A percentile compares a stretch with the other conserved stretches of the same genome.
Conservation (phyloP, 2,329 filamentous ascomycete genomes). For the Fusarium stilboides region DNA sequence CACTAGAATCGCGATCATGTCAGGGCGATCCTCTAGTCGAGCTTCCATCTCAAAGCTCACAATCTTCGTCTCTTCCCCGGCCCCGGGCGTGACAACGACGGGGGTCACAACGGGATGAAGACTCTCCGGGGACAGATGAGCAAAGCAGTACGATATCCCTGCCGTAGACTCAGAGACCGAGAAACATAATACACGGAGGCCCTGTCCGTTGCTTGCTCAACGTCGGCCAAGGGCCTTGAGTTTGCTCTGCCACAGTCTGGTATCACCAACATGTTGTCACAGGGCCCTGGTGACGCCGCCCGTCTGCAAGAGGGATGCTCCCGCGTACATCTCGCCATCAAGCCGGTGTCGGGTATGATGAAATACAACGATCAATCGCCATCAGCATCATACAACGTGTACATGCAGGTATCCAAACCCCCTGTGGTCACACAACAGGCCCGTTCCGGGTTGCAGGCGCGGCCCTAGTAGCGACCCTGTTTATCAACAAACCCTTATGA, state of each 20-base stretch:
- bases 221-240: constrained; percentile 31
- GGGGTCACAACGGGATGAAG: constrained; percentile 43
- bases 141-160: constrained; percentile 43
- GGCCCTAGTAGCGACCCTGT: constrained; percentile 40
- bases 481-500: constrained; percentile 34
- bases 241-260: constrained; percentile 42
- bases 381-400: constrained; percentile 39
- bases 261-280: constrained; percentile 43
- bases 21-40: constrained; percentile 23
- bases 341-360: constrained; percentile 38
- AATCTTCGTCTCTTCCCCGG: constrained; percentile 32
- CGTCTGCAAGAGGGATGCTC: constrained; percentile 30
- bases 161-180: constrained; percentile 38
- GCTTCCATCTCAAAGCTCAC: constrained; percentile 14
- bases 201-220: constrained; percentile 51
- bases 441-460: constrained; percentile 34
- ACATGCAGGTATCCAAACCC: constrained; percentile 30
- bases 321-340: constrained; percentile 43
- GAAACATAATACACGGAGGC: constrained; percentile 40
- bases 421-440: constrained; percentile 37
- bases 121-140: constrained; percentile 39
- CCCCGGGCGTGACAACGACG: constrained; percentile 43
- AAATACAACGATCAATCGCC: constrained; percentile 35
- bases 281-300: constrained; percentile 16
- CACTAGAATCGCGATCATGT: constrained; percentile 26